phyloP scores from a whole-genome alignment of 345 rosid species.

The Brassica juncea region DNA sequence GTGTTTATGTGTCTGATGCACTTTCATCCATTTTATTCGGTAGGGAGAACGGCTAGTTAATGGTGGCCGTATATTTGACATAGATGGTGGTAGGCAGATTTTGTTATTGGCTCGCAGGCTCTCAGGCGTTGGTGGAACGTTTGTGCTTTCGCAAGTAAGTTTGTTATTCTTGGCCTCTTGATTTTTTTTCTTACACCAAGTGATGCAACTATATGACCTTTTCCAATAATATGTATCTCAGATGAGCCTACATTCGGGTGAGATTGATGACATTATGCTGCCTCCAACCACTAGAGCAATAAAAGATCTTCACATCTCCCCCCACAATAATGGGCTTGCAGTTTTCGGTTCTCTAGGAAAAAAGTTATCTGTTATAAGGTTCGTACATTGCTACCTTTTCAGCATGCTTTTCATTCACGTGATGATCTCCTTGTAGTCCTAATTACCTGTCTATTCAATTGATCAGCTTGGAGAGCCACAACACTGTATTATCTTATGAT shows the following conservation, averaged over 20 bases:
- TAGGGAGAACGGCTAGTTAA: slow-evolving; percentile 57
- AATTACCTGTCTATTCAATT: slow-evolving; percentile 27
- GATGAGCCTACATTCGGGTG: slow-evolving; percentile 69
- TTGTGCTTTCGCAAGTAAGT: slow-evolving; percentile 70
- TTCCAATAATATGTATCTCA: slow-evolving; percentile 39
- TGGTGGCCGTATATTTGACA: slow-evolving; percentile 87
- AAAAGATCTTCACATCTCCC: slow-evolving; percentile 78
- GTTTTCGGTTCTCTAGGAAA: slow-evolving; percentile 82
- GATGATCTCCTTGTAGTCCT: not conserved
- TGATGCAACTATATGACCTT: slow-evolving; percentile 24
- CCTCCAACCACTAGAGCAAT: slow-evolving; percentile 63
- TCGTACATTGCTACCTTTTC: slow-evolving; percentile 3
- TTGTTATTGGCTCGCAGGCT: slow-evolving; percentile 63
- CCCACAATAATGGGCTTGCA: slow-evolving; percentile 53
- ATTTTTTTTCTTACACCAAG: slow-evolving; percentile 1
- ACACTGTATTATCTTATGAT: slow-evolving; percentile 61
- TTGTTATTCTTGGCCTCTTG: slow-evolving; percentile 28
- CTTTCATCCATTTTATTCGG: slow-evolving; percentile 16
- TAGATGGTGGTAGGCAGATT: slow-evolving; percentile 52
- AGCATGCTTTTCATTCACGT: not conserved
- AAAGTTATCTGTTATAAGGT: slow-evolving; percentile 77
- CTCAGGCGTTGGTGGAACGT: slow-evolving; percentile 56
- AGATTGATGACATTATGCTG: slow-evolving; percentile 64
- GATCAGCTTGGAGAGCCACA: slow-evolving; percentile 76
- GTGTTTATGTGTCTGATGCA: slow-evolving; percentile 7